Conservation (phyloP, 108 stramenopile species). For the Pseudonitzschia delicatissima region DNA sequence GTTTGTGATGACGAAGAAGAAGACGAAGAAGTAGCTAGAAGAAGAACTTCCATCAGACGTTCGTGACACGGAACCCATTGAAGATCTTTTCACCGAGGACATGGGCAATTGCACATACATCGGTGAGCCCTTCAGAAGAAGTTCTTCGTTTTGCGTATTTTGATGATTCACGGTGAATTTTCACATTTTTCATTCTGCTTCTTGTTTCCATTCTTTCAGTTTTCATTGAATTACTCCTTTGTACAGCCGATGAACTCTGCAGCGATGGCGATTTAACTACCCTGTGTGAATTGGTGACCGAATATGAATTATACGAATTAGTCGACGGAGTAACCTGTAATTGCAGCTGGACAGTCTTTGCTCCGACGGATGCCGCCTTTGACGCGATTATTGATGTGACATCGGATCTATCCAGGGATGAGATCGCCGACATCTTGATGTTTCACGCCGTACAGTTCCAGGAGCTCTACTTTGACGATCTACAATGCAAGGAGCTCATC, state of each 20-base stretch:
- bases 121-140: background rate
- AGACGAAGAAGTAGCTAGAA: background rate
- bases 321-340: background rate
- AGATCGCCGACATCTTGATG: background rate
- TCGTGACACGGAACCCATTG: background rate
- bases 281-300: background rate
- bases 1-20: background rate
- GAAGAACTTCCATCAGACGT: background rate
- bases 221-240: background rate
- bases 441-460: background rate
- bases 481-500: background rate
- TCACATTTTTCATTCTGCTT: background rate
- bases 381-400: background rate
- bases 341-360: constrained; percentile 9
- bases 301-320: background rate
- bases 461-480: background rate
- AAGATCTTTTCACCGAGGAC: background rate
- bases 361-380: background rate
- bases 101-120: background rate
- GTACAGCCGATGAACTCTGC: background rate
- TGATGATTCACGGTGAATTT: background rate
- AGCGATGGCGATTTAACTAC: background rate
- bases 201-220: background rate
- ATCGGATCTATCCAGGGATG: background rate
- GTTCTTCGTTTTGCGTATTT: background rate